phyloP scores from a whole-genome alignment of 305 asterid genomes.

The Fraxinus xanthoxyloides region DNA sequence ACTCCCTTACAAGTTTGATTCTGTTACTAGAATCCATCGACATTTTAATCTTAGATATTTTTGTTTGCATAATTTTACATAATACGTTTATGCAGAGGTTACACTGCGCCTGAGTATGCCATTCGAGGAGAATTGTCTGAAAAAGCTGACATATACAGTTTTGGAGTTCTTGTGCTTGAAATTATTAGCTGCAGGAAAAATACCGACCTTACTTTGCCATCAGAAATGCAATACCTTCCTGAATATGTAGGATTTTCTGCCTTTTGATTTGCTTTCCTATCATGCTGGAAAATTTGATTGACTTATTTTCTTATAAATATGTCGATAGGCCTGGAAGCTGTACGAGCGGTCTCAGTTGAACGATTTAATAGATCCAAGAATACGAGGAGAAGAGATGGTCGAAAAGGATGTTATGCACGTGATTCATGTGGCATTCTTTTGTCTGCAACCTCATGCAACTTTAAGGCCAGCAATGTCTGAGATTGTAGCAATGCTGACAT shows the following conservation, averaged over 20 bases:
- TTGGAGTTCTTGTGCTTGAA: slow-evolving; percentile 31
- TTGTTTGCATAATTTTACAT: background rate
- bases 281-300: background rate
- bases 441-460: slow-evolving; percentile 63
- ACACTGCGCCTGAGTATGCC: slow-evolving; percentile 35
- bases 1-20: no score
- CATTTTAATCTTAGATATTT: no score
- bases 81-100: slow-evolving; percentile 24
- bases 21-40: no score
- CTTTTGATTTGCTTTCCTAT: background rate
- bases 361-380: slow-evolving; percentile 55
- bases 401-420: slow-evolving; percentile 53
- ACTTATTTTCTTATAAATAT: background rate
- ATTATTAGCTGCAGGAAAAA: slow-evolving; percentile 26
- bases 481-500: slow-evolving; percentile 65
- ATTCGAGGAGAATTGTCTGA: slow-evolving; percentile 29
- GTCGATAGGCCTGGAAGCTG: slow-evolving; percentile 63
- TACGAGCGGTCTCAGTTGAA: slow-evolving; percentile 54
- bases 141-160: slow-evolving; percentile 32
- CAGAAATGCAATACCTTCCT: slow-evolving; percentile 27
- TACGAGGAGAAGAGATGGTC: slow-evolving; percentile 28
- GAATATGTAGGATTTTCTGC: slow-evolving; percentile 16
- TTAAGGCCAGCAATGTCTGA: slow-evolving; percentile 81
- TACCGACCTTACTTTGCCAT: slow-evolving; percentile 21
- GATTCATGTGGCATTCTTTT: slow-evolving; percentile 49